phyloP scores from a whole-genome alignment of 345 rosid genomes.

The Lepidium aucheri region DNA sequence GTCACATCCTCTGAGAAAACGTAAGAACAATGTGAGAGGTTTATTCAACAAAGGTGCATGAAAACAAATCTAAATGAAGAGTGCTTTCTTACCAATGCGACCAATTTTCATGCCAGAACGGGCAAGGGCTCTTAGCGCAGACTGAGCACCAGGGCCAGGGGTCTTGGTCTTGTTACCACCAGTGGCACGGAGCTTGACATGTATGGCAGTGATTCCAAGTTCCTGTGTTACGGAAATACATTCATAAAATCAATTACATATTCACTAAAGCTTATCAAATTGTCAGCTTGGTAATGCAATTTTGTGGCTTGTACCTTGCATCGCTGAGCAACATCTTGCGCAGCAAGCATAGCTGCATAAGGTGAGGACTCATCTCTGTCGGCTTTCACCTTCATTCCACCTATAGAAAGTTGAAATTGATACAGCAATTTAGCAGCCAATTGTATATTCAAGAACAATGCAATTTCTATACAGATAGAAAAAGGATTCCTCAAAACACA shows the following conservation, averaged over 20 bases:
- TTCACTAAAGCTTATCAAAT: not conserved
- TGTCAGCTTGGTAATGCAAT: not conserved
- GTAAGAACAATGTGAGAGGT: not conserved
- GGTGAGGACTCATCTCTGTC: constrained; percentile 80
- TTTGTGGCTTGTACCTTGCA: constrained; percentile 43
- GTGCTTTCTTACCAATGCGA: constrained; percentile 45
- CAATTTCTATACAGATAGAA: not conserved
- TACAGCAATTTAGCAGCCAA: not conserved
- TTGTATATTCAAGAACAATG: not conserved
- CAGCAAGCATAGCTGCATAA: constrained; percentile 86
- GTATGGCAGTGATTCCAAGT: constrained; percentile 69
- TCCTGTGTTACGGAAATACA: constrained; percentile 29
- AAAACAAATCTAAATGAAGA: not conserved
- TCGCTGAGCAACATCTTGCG: constrained; percentile 65
- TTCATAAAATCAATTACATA: not conserved
- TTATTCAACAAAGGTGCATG: not conserved
- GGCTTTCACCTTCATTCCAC: constrained; percentile 96
- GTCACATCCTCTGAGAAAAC: constrained; percentile 64
- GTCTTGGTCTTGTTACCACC: constrained; percentile 91
- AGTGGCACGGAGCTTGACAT: constrained; percentile 75
- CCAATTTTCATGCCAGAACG: constrained; percentile 87
- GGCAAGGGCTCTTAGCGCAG: constrained; percentile 77
- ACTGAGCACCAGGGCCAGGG: constrained; percentile 88
- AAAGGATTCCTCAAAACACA: not conserved
- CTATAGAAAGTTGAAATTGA: constrained; percentile 21